These are phyloP conservation scores for Eutreptiella sp. DNA, from an alignment of 208 protist genomes.

Conservation along the genomic window DNA sequence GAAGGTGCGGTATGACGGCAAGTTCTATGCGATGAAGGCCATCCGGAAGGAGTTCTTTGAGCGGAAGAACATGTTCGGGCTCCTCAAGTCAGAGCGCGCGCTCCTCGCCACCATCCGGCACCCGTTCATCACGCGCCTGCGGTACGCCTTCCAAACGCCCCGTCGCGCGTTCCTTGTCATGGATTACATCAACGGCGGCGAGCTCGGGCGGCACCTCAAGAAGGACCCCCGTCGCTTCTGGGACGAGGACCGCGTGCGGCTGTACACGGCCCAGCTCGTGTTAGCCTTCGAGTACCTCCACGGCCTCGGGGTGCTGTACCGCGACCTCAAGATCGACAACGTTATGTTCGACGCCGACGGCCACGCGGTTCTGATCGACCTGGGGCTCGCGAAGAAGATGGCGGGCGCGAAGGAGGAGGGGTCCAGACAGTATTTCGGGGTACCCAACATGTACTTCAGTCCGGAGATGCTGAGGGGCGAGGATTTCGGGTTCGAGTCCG, in stretches of 20 bases:
- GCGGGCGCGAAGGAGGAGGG: neutral
- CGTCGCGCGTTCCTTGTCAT: conserved; percentile 49
- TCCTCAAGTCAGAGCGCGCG: conserved; percentile 30
- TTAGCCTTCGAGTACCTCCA: conserved; percentile 46
- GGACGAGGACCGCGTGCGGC: conserved; percentile 38
- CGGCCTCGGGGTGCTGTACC: conserved; percentile 15
- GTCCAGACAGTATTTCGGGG: too few species aligned
- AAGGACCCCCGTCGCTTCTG: conserved; percentile 30
- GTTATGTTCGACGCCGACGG: conserved; percentile 21
- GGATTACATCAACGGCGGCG: conserved; percentile 50
- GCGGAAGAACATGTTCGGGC: conserved; percentile 18
- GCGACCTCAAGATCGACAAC: conserved; percentile 36
- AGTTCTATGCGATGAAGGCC: conserved; percentile 47
- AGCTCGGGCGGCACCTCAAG: conserved; percentile 31
- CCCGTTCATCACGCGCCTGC: conserved; percentile 38
- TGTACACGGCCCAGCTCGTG: conserved; percentile 48
- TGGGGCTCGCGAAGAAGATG: conserved; percentile 24
- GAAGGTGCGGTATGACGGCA: too few species aligned
- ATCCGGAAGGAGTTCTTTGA: conserved; percentile 31
- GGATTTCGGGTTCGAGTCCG: neutral
- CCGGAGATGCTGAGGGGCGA: too few species aligned
- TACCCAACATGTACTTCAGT: too few species aligned
- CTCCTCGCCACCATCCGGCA: conserved; percentile 35
- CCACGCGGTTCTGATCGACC: conserved; percentile 23
- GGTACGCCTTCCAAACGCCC: conserved; percentile 41